Conservation (phyloP, 805 yeast species). For the Vanderwaltozyma tropicalis region DNA sequence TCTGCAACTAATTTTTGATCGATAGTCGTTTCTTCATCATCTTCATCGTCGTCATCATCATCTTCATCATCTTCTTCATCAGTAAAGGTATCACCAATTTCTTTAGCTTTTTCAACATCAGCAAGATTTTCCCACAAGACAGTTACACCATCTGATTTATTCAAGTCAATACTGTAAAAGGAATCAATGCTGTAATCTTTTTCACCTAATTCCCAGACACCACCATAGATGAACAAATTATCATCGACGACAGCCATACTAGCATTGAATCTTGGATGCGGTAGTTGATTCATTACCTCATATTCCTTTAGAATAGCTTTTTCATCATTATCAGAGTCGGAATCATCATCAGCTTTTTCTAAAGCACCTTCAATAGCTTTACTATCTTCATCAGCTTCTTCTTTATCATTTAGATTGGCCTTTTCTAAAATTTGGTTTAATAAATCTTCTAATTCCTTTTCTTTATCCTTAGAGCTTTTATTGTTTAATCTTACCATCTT, state of each 20-base stretch:
- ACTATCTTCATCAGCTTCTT: constrained; percentile 30
- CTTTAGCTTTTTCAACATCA: constrained; percentile 39
- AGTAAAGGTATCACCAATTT: constrained; percentile 45
- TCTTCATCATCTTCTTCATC: constrained; percentile 63
- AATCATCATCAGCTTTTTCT: constrained; percentile 30
- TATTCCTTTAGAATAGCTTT: constrained; percentile 36
- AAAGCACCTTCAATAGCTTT: constrained; percentile 25
- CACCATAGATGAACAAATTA: constrained; percentile 74
- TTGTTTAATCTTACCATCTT: constrained; percentile 41
- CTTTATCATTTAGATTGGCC: constrained; percentile 56
- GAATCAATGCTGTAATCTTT: constrained; percentile 77
- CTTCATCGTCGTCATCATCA: constrained; percentile 57
- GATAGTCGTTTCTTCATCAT: constrained; percentile 39
- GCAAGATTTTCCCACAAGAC: constrained; percentile 82
- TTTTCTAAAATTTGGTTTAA: constrained; percentile 63
- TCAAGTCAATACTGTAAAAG: constrained; percentile 75
- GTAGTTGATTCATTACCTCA: constrained; percentile 51
- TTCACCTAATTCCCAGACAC: constrained; percentile 83
- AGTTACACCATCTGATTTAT: constrained; percentile 76
- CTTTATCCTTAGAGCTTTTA: constrained; percentile 41
- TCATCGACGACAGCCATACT: constrained; percentile 80
- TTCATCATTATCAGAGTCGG: constrained; percentile 26
- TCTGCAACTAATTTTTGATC: constrained; percentile 36
- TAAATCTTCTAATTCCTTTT: constrained; percentile 73
- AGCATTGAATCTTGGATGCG: constrained; percentile 85